Conservation (phyloP, 164 flowering plant species). For the Euptelea pleiosperma region DNA sequence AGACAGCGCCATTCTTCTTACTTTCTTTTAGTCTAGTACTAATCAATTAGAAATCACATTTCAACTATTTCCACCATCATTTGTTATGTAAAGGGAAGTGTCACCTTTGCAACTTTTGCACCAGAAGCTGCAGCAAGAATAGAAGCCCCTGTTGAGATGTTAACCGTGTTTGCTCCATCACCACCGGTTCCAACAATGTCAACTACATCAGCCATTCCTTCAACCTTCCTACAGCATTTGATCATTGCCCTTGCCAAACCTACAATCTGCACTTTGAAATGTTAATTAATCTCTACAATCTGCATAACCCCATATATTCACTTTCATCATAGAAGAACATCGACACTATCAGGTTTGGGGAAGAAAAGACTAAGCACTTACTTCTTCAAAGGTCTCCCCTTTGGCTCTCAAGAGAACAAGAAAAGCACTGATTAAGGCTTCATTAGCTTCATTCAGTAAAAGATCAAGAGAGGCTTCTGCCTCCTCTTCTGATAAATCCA, state of each 20-base stretch:
- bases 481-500: conserved; percentile 73
- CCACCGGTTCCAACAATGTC: conserved; percentile 99
- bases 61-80: not conserved
- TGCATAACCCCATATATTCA: too few species aligned
- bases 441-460: conserved; percentile 61
- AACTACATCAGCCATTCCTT: conserved; percentile 69
- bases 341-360: not conserved
- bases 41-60: not conserved
- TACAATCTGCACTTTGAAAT: conserved; percentile 46
- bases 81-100: not conserved
- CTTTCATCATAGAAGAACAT: too few species aligned
- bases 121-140: conserved; percentile 96
- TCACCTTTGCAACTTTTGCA: conserved; percentile 92
- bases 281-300: not conserved
- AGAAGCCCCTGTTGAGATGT: conserved; percentile 92
- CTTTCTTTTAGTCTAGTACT: not conserved
- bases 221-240: conserved; percentile 60
- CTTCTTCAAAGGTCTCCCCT: conserved; percentile 94
- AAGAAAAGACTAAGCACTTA: conserved; percentile 19
- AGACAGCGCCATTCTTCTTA: not conserved
- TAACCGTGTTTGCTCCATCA: conserved; percentile 95
- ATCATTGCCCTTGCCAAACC: conserved; percentile 91
- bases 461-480: conserved; percentile 75
- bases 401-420: conserved; percentile 90
- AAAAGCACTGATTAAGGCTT: conserved; percentile 81